These are phyloP conservation scores for Boletus subparvulus DNA, from an alignment of 768 basidiomycete species.

Conservation along the genomic window DNA sequence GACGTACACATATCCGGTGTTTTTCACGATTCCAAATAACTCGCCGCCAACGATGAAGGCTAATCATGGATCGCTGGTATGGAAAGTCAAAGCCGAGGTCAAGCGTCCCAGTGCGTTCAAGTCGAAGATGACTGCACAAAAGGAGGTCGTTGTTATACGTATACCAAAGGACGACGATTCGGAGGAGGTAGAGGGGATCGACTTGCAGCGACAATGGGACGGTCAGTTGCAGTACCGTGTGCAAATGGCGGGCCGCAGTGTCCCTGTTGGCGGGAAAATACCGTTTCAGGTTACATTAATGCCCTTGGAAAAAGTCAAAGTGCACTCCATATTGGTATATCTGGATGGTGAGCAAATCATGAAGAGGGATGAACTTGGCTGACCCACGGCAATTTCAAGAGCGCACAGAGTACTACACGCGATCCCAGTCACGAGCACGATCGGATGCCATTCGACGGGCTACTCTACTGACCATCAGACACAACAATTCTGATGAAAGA, in stretches of 20 bases:
- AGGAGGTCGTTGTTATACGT: conserved; percentile 74
- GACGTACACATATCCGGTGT: conserved; percentile 92
- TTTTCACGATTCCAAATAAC: conserved; percentile 78
- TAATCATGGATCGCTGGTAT: conserved; percentile 73
- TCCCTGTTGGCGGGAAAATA: conserved; percentile 79
- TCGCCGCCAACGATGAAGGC: conserved; percentile 76
- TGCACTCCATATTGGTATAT: conserved; percentile 67
- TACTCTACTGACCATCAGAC: conserved; percentile 61
- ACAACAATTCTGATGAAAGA: conserved; percentile 41
- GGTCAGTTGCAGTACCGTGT: conserved; percentile 81
- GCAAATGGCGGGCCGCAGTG: conserved; percentile 67
- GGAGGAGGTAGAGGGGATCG: conserved; percentile 75
- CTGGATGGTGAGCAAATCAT: conserved; percentile 72
- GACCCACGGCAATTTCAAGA: conserved; percentile 44
- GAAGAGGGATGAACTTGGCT: not conserved
- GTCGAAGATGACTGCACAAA: conserved; percentile 61
- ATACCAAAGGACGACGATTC: conserved; percentile 47
- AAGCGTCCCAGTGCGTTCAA: conserved; percentile 81
- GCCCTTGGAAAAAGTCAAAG: conserved; percentile 80
- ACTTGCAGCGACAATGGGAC: conserved; percentile 91
- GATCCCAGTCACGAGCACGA: conserved; percentile 64
- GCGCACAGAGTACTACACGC: conserved; percentile 76
- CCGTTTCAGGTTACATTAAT: conserved; percentile 79
- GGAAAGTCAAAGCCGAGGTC: conserved; percentile 79
- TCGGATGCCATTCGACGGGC: conserved; percentile 63